phyloP scores from a whole-genome alignment of 2,329 filamentous ascomycete genomes.

The Tolypocladium pustulatum region DNA sequence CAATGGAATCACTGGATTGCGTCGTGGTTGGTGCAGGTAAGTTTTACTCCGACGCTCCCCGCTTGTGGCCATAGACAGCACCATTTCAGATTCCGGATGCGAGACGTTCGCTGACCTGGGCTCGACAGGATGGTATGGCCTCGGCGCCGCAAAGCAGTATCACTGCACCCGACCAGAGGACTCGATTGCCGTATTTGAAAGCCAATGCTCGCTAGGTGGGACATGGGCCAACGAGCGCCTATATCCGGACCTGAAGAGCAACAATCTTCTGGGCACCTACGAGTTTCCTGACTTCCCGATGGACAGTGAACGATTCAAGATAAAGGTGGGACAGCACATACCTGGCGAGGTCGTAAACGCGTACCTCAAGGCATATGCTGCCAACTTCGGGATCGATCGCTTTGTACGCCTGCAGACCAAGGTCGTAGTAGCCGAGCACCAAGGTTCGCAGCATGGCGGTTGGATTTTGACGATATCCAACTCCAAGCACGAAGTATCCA shows the following conservation, averaged over 20 bases:
- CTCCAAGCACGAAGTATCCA: constrained; percentile 8
- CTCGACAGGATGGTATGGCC: constrained; percentile 32
- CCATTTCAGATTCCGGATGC: background rate
- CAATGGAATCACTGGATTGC: constrained; percentile 34
- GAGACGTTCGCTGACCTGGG: background rate
- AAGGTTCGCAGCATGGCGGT: constrained; percentile 21
- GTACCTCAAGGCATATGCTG: constrained; percentile 36
- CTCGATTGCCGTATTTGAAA: constrained; percentile 48
- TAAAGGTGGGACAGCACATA: constrained; percentile 35
- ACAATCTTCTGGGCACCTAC: constrained; percentile 64
- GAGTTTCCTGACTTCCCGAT: constrained; percentile 69
- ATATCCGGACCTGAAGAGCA: constrained; percentile 60
- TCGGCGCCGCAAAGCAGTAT: constrained; percentile 52
- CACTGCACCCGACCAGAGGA: constrained; percentile 46
- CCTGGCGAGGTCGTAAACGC: constrained; percentile 33
- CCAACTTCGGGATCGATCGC: constrained; percentile 28
- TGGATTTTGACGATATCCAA: constrained; percentile 28
- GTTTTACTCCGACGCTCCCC: background rate
- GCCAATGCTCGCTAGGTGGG: constrained; percentile 48
- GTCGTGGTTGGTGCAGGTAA: constrained; percentile 44
- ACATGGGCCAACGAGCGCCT: constrained; percentile 59
- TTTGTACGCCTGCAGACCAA: constrained; percentile 28
- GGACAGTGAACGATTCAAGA: constrained; percentile 39
- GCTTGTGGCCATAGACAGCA: background rate
- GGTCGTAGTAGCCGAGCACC: constrained; percentile 32